phyloP scores from a whole-genome alignment of 1,284 basidiomycete species.

The Thelephora terrestris region DNA sequence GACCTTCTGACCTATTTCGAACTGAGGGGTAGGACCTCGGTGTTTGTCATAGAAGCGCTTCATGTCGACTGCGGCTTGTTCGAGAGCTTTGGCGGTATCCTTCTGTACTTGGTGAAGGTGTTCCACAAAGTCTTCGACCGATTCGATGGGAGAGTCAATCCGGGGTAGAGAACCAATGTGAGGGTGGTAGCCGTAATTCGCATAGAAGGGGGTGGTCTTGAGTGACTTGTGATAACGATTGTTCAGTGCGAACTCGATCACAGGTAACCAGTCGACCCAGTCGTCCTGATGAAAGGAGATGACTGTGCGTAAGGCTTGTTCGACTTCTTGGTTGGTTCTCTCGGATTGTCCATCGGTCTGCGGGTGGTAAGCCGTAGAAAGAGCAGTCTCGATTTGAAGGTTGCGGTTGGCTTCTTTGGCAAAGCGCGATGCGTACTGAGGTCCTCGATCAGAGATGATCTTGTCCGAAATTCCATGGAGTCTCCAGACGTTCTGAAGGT shows the following conservation, averaged over 20 bases:
- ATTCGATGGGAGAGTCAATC: neutral
- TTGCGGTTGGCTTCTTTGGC: neutral
- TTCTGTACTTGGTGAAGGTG: too few species aligned
- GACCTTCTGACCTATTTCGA: slow-evolving; percentile 19
- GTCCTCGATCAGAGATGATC: slow-evolving; percentile 18
- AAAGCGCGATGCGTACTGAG: slow-evolving; percentile 13
- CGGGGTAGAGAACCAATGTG: neutral
- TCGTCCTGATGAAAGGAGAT: slow-evolving; percentile 32
- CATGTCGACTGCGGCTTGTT: slow-evolving; percentile 10
- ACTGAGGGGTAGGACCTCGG: neutral
- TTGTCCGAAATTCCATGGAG: slow-evolving; percentile 17
- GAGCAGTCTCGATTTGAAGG: neutral
- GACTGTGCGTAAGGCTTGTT: slow-evolving; percentile 29
- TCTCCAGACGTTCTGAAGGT: slow-evolving; percentile 21
- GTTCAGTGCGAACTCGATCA: slow-evolving; percentile 27
- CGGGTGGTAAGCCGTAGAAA: slow-evolving; percentile 3
- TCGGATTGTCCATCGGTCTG: slow-evolving; percentile 10
- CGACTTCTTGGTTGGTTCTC: slow-evolving; percentile 19
- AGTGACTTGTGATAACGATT: neutral
- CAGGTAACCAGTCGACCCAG: slow-evolving; percentile 32
- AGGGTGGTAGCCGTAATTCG: slow-evolving; percentile 3
- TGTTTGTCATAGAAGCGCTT: slow-evolving; percentile 15
- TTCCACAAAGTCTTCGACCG: too few species aligned
- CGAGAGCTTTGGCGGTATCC: slow-evolving; percentile 13
- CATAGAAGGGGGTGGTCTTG: slow-evolving; percentile 2